Base-by-base conservation (phyloP, 768 basidiomycete genomes). In the Agrocybe pediades region DNA sequence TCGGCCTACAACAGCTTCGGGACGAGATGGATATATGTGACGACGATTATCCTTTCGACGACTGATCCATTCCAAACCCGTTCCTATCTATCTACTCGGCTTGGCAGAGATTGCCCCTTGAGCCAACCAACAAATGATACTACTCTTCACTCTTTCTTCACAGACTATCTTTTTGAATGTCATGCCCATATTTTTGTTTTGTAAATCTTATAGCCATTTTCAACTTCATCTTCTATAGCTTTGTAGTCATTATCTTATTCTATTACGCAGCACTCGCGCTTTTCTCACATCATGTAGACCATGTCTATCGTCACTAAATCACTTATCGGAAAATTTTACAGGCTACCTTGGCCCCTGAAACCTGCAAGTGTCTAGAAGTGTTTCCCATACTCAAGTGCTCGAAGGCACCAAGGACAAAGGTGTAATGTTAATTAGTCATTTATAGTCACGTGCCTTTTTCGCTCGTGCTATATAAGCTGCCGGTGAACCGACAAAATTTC, bases 1-100 rank as follows among this genome's bases (percentile, higher is more conserved):
- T 51, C 44, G 41, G 50, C 11, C 44, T 53, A 21, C 55, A 51
- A 21, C 61, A 58, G 44, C 25, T 48, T 53, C 68, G 62, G 51
- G 68, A 73, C 20, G 76, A 78, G 43, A 49, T 57, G 55, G 68
- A 70, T n/a, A 64, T 72, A 40, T 65, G 61, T 6, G 58, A 64
- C 24, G 62, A 59, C 13, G 45, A 54, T 39, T 60, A 63, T 30
- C 58, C 66, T 20, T 21, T 43, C 23, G 23, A 51, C 51, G 52
- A 47, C 16, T 57, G 36, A 53, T 21, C 33, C 26, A n/a, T 5
- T n/a, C 48, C 16, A 9, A 27, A 20, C 9, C n/a, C n/a, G 17
- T n/a, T 30, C 6, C 39, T 23, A n/a, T n/a, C n/a, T n/a, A n/a
- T n/a, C n/a, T n/a, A n/a, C n/a, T n/a, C n/a, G n/a, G n/a, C n/a